Base-by-base conservation (phyloP, 352 stramenopile species). In the Thalassiosira mediterranea region DNA sequence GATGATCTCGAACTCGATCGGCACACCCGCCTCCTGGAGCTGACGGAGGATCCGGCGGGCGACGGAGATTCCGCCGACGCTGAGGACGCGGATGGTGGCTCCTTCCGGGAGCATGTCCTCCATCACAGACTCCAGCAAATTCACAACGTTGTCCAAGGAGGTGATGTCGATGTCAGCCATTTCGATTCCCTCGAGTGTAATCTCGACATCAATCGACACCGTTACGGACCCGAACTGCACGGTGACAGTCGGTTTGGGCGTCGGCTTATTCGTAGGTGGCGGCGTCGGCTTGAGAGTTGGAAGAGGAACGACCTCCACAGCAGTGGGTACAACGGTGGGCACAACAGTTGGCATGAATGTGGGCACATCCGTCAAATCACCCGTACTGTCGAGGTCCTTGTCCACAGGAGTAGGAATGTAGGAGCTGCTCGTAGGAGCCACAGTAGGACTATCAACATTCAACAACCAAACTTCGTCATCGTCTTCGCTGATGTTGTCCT, bases 1-100 rank as follows among this genome's bases (percentile, higher is more conserved):
- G n/a, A 66, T 58, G 2, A 80, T 57, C 48, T 80, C 71, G 32
- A 80, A 80, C 38, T 80, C 47, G 29, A 80, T 40, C 52, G 66
- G 49, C 32, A 80, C 71, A 8, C 71, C 71, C 28, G 21, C 1
- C 17, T 62, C 54, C 32, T 79, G 3, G 7, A 79, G 70, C 19
- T 38, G 56, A 11, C 70, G 59, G 40, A 74, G 71, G 15, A 79
- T 26, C 3, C 71, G 62, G 11, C 62, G 62, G 28, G 54, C 38
- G 5, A 74, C 32, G 15, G 62, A 49, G 11, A 74, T 38, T 4
- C 71, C 63, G 34, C 62, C 71, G 15, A 80, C 58, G 31, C 52
- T 80, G 15, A 80, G 54, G 11, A 80, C 8, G 29, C 71, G 71
- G 13, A 74, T 54, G 34, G 29, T 42, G 8, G 71, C 48, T 51